Base-by-base conservation (phyloP, 1,139 yeast species). In the Yamadazyma triangularis region DNA sequence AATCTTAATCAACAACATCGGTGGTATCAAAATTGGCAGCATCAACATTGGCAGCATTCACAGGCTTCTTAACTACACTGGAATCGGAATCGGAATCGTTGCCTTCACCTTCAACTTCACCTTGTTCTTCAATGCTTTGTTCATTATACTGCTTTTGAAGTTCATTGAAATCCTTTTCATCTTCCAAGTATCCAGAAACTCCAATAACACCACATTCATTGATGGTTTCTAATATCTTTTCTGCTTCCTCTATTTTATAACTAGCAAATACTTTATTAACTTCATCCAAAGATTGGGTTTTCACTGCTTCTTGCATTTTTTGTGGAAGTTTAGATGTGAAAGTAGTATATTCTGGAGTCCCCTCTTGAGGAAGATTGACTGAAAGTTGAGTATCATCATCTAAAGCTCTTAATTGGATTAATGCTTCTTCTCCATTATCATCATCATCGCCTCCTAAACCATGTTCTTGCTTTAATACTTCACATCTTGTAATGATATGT, bases 201-300 rank as follows among this genome's bases (percentile, higher is more conserved):
- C 91, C 86, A 47, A 91, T 78, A 16, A 87, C 89, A 5, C 89
- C 91, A 49, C 91, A 81, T 48, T 80, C 77, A 45, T 87, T 84
- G 47, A 91, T 77, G 33, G 77, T 56, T 38, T 81, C 89, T 45
- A 91, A 73, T 7, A 84, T 68, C 15, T 63, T 54, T 53, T 91
- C 97, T 3, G 96, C 96, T 27, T 85, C 89, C 21, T 73, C 84
- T 4, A 89, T 68, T 22, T 77, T 67, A 70, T 86, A 70, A n/a
- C 67, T 65, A 2, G 83, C 94, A 52, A 91, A 84, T 2, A 86
- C 91, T 43, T 78, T 73, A 59, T 91, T 91, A 35, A 91, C 88
- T 40, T 74, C 80, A 40, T 86, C 96, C 36, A 91, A 65, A 9
- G 77, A 68, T 30, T 73, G 75, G 0, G 93, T 73, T 47, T 68